phyloP scores from a whole-genome alignment of 495 filamentous ascomycete genomes.

The Tuber umbilicatum region DNA sequence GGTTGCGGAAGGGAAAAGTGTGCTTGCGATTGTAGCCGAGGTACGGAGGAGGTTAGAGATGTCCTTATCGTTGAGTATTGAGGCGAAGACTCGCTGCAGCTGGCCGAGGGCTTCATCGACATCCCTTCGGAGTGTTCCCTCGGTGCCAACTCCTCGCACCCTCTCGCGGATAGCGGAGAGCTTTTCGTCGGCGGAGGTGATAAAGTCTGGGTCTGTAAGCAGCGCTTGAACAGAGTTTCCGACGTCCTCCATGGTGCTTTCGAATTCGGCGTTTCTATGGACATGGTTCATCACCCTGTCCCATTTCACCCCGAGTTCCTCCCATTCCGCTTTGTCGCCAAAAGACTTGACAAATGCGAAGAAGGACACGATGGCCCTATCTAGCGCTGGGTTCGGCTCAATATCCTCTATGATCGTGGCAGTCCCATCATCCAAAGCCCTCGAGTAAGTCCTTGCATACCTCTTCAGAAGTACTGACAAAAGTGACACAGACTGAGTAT shows the following conservation, averaged over 20 bases:
- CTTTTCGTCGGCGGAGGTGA: slow-evolving; percentile 63
- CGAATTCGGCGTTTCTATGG: slow-evolving; percentile 74
- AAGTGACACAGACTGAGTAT: slow-evolving; percentile 76
- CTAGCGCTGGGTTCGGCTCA: slow-evolving; percentile 63
- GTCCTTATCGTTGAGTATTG: slow-evolving; percentile 62
- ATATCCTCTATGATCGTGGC: slow-evolving; percentile 61
- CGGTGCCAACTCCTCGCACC: slow-evolving; percentile 48
- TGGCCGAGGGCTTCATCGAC: slow-evolving; percentile 67
- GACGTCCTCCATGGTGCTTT: slow-evolving; percentile 63
- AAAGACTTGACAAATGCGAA: slow-evolving; percentile 73
- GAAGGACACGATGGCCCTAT: slow-evolving; percentile 67
- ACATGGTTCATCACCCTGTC: slow-evolving; percentile 66
- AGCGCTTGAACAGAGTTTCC: slow-evolving; percentile 69
- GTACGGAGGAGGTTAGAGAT: slow-evolving; percentile 62
- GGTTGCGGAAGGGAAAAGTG: slow-evolving; percentile 53
- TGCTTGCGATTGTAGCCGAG: slow-evolving; percentile 56
- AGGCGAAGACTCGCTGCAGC: slow-evolving; percentile 58
- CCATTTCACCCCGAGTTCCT: slow-evolving; percentile 59
- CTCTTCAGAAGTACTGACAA: slow-evolving; percentile 66
- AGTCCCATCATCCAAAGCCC: slow-evolving; percentile 58
- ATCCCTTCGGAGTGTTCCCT: slow-evolving; percentile 63
- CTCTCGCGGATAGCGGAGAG: slow-evolving; percentile 46
- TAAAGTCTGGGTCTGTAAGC: slow-evolving; percentile 78
- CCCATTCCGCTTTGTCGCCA: slow-evolving; percentile 68
- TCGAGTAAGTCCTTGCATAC: slow-evolving; percentile 71